Evolutionary conservation across 345 rosid species (phyloP), one percentile per base, ranked within the genome.

Genomic region (Triadica sebifera): DNA sequence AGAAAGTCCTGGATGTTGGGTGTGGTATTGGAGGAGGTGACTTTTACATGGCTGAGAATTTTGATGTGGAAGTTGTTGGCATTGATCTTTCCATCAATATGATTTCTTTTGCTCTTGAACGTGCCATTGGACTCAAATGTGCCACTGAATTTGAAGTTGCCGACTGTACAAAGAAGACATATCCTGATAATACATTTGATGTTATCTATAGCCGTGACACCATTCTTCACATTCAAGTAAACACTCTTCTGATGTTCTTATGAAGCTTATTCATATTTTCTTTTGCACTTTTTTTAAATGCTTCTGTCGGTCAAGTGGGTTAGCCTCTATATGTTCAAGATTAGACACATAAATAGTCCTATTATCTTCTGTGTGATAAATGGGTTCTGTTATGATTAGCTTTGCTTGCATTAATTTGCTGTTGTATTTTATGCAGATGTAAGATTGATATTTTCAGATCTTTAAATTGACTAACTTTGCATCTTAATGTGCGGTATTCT

Each of bases 21-120:
- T 93, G 99, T 46, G 99, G 99, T 73, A 96, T 93, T 7, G 99
- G 99, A 12, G 99, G 99, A 82, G 98, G 99, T 34, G 96, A 91
- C 85, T 96, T 96, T 83, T 96, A 91, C 91, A 96, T 93, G 97
- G 98, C 99, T 65, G 89, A 93, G 82, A 84, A 85, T 57, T 96
- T 87, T 69, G 94, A 87, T 49, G 97, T 90, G 38, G 86, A 91
- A 81, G 98, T 96, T 83, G 83, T 91, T 25, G 99, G 98, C 78
- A 93, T 93, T 73, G 98, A 96, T 79, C 91, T 96, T 66, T 93
- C 99, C 11, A 76, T 93, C 72, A 93, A 96, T 67, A 93, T 96
- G 99, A 86, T 96, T 60, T 90, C 97, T 20, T 88, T 96, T 79
- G 98, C 99, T 38, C 89, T 96, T 10, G 99, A 96, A 78, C 93